Evolutionary conservation across 371 early-diverging fungal species (phyloP).

Genomic region (Apophysomyces sp.): DNA sequence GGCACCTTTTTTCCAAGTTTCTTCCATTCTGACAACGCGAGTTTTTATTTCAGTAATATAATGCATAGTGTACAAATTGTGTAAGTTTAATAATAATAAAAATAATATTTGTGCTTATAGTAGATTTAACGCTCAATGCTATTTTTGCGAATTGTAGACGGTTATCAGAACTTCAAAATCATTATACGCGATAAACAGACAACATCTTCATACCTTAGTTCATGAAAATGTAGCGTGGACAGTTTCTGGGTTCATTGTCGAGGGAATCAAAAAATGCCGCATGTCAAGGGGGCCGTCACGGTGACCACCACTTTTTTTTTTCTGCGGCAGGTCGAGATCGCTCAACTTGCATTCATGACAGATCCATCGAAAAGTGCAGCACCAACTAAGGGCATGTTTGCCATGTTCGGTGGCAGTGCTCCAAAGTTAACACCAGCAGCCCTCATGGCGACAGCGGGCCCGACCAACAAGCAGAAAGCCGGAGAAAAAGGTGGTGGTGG

Average conservation of each 20-base stretch:
- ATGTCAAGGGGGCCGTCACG: neutral
- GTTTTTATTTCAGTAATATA: too few relatives aligned
- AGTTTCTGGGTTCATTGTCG: neutral
- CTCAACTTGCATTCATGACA: neutral
- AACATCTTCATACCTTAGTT: too few relatives aligned
- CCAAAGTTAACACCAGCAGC: slow-evolving; percentile 3
- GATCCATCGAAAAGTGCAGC: neutral
- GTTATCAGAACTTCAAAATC: too few relatives aligned
- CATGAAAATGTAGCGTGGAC: too few relatives aligned
- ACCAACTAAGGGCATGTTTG: slow-evolving; percentile 22
- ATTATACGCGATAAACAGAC: too few relatives aligned
- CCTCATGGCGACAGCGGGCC: slow-evolving; percentile 4
- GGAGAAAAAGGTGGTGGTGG: slow-evolving; percentile 19
- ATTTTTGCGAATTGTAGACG: too few relatives aligned
- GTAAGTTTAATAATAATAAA: too few relatives aligned
- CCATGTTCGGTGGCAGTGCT: slow-evolving; percentile 32
- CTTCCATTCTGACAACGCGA: too few relatives aligned
- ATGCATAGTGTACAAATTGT: too few relatives aligned
- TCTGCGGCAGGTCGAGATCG: neutral
- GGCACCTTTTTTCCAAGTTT: too few relatives aligned
- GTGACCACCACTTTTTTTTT: neutral
- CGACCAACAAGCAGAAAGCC: neutral
- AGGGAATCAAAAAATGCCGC: neutral
- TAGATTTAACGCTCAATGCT: too few relatives aligned
- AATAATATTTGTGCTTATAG: too few relatives aligned